A percentile compares a stretch with the other conserved stretches of the same genome.
phyloP scores from a whole-genome alignment of 371 early-diverging fungal species.

The Mortierella polycephala region DNA sequence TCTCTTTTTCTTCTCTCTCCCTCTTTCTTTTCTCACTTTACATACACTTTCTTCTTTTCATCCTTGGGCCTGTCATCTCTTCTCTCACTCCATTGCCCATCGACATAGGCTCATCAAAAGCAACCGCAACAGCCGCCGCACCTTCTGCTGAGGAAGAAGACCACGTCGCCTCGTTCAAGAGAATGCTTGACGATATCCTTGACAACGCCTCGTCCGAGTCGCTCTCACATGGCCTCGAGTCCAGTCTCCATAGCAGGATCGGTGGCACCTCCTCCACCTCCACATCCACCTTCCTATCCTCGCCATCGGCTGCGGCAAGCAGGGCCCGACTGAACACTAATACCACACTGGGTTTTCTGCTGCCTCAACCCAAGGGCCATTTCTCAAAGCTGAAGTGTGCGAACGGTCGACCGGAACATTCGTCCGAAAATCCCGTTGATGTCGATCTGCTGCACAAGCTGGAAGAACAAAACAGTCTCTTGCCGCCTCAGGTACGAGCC shows the following conservation, averaged over 20 bases:
- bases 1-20: background rate
- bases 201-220: constrained; percentile 51
- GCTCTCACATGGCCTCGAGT: constrained; percentile 42
- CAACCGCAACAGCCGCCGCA: constrained; percentile 13
- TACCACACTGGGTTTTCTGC: constrained; percentile 46
- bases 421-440: constrained; percentile 35
- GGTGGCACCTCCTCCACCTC: constrained; percentile 21
- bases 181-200: constrained; percentile 54
- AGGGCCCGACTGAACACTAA: constrained; percentile 47
- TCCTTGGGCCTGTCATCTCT: background rate
- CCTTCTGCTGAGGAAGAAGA: constrained; percentile 40
- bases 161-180: constrained; percentile 53
- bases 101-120: background rate
- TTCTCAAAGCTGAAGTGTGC: constrained; percentile 38
- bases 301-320: constrained; percentile 34
- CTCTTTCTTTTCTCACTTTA: background rate
- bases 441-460: constrained; percentile 46
- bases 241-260: constrained; percentile 37
- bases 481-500: constrained; percentile 48
- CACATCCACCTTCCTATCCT: constrained; percentile 23
- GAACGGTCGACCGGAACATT: constrained; percentile 18
- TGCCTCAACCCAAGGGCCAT: constrained; percentile 51
- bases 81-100: constrained; percentile 1
- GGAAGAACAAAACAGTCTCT: constrained; percentile 48
- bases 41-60: background rate